Percentiles rank a stretch among this genome's conserved stretches.
phyloP scores from a whole-genome alignment of 495 filamentous ascomycete genomes.

The Aspergillus kassunensis region DNA sequence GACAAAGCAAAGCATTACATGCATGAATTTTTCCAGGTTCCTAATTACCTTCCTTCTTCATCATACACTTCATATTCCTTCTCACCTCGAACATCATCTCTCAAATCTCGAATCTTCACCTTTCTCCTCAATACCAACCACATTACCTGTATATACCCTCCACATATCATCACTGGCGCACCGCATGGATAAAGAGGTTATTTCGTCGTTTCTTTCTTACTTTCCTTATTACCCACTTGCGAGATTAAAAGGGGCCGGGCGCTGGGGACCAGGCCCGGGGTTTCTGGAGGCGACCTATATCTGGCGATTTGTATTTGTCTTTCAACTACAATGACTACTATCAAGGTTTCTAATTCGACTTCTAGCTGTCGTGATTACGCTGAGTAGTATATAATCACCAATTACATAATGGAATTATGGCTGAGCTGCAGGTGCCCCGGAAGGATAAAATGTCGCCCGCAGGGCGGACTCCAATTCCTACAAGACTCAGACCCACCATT shows the following conservation, averaged over 20 bases:
- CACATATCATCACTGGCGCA: slow-evolving; percentile 12
- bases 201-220: neutral
- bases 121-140: slow-evolving; percentile 15
- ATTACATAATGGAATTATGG: no score
- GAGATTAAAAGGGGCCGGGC: slow-evolving; percentile 1
- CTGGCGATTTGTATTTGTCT: no score
- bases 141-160: slow-evolving; percentile 13
- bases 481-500: no score
- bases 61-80: slow-evolving; percentile 3
- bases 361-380: no score
- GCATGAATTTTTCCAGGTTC: neutral
- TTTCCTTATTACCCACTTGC: neutral
- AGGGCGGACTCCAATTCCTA: no score
- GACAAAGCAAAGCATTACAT: neutral
- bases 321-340: no score
- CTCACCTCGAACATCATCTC: neutral
- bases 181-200: slow-evolving; percentile 8
- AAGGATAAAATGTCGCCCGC: no score
- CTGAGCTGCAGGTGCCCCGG: no score
- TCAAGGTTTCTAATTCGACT: no score
- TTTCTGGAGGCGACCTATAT: no score
- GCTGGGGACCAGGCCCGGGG: no score
- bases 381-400: no score
- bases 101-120: neutral
- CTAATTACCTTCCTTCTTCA: neutral